phyloP scores from a whole-genome alignment of 2,329 filamentous ascomycete genomes.

The Fusarium longipes region DNA sequence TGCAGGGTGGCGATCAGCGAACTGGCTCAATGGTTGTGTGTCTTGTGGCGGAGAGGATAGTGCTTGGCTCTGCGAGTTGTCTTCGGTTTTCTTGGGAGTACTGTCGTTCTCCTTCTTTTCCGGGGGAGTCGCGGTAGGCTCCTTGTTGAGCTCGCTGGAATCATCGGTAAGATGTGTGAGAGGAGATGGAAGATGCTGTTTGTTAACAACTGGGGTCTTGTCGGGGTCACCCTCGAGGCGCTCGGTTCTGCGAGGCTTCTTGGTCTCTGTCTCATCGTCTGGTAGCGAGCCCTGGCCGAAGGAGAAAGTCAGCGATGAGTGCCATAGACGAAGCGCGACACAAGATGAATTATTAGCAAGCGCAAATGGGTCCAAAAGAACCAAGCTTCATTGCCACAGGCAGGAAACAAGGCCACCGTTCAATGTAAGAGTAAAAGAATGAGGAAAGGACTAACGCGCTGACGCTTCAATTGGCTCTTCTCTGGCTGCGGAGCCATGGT shows the following conservation, averaged over 20 bases:
- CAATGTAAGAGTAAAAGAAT: conserved; percentile 7
- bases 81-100: conserved; percentile 62
- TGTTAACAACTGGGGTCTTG: conserved; percentile 70
- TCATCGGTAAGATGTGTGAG: conserved; percentile 73
- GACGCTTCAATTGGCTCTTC: conserved; percentile 88
- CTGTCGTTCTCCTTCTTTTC: conserved; percentile 67
- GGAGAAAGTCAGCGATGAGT: conserved; percentile 39
- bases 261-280: conserved; percentile 73
- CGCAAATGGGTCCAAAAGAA: conserved; percentile 11
- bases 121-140: conserved; percentile 77
- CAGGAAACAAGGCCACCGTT: conserved; percentile 2
- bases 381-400: conserved; percentile 6
- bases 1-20: conserved; percentile 75
- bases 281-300: conserved; percentile 70
- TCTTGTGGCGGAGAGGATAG: conserved; percentile 73
- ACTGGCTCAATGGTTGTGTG: conserved; percentile 73
- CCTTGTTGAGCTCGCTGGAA: conserved; percentile 71
- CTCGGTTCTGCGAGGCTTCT: conserved; percentile 86
- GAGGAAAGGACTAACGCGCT: conserved; percentile 68
- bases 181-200: conserved; percentile 82
- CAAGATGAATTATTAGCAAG: conserved; percentile 14
- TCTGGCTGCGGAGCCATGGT: conserved; percentile 72
- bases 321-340: conserved; percentile 17
- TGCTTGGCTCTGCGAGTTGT: conserved; percentile 58
- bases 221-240: conserved; percentile 70